phyloP scores from a whole-genome alignment of 2,329 filamentous ascomycete species.

The Nemania sp. region DNA sequence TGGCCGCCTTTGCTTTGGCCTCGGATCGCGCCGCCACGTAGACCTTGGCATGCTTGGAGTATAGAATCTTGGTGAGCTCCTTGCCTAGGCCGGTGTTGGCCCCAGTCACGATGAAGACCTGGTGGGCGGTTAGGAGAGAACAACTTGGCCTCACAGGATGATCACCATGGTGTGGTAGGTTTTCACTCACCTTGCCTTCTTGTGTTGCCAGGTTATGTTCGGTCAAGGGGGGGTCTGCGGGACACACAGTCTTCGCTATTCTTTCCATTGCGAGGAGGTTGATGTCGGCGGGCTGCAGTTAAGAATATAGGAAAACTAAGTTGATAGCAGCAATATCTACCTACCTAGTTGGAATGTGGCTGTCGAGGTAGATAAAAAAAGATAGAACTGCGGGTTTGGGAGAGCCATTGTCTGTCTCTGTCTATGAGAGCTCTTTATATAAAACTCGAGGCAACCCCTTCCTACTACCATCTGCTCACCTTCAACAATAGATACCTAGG shows the following conservation, averaged over 20 bases:
- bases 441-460: background rate
- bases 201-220: conserved; percentile 3
- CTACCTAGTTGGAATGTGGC: background rate
- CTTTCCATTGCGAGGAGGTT: background rate
- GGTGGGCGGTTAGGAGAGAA: background rate
- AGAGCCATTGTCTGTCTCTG: background rate
- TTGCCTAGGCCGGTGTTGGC: conserved; percentile 18
- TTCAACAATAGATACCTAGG: background rate
- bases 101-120: conserved; percentile 28
- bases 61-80: conserved; percentile 22
- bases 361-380: background rate
- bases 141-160: background rate
- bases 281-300: background rate
- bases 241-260: conserved; percentile 3
- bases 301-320: background rate
- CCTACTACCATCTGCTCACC: background rate
- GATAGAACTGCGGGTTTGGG: background rate
- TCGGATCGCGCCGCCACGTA: conserved; percentile 21
- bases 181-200: conserved; percentile 16
- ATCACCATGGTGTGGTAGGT: background rate
- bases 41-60: conserved; percentile 22
- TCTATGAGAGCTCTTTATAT: conserved; percentile 7
- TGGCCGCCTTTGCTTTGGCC: conserved; percentile 16
- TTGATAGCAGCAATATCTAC: too few species aligned
- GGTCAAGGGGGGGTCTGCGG: conserved; percentile 1